Conservation (phyloP, 1,139 yeast genomes). For the Hemisphaericaspora xylanilytica region DNA sequence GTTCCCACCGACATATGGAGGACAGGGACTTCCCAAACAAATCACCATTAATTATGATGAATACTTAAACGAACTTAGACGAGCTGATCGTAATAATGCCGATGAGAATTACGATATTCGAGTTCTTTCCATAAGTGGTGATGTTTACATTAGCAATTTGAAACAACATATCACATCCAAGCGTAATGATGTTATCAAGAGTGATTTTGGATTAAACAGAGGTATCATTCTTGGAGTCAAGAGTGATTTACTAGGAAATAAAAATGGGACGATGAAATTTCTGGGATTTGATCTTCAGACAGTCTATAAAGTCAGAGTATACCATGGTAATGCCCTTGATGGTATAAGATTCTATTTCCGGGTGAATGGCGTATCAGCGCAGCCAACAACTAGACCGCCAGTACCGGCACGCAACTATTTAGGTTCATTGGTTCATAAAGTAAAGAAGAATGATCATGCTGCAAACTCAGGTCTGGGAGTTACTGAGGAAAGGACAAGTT, state of each 20-base stretch:
- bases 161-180: slow-evolving; percentile 20
- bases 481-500: slow-evolving; percentile 20
- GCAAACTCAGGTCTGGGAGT: slow-evolving; percentile 4
- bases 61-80: slow-evolving; percentile 29
- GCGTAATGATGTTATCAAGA: slow-evolving; percentile 20
- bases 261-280: slow-evolving; percentile 19
- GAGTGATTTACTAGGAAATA: slow-evolving; percentile 43
- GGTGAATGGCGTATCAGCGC: not conserved
- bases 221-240: slow-evolving; percentile 45
- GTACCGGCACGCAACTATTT: slow-evolving; percentile 50
- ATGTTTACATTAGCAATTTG: slow-evolving; percentile 31
- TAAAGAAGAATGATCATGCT: slow-evolving; percentile 6
- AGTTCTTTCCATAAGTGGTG: slow-evolving; percentile 46
- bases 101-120: slow-evolving; percentile 46
- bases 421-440: slow-evolving; percentile 24
- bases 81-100: slow-evolving; percentile 27
- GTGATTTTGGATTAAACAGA: slow-evolving; percentile 43
- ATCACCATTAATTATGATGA: slow-evolving; percentile 46
- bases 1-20: slow-evolving; percentile 54
- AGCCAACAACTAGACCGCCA: slow-evolving; percentile 36
- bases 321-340: slow-evolving; percentile 74
- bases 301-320: slow-evolving; percentile 54
- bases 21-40: slow-evolving; percentile 57
- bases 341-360: slow-evolving; percentile 49
- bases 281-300: slow-evolving; percentile 31